phyloP scores from a whole-genome alignment of 768 basidiomycete genomes.

The Tricholoma saponaceum region DNA sequence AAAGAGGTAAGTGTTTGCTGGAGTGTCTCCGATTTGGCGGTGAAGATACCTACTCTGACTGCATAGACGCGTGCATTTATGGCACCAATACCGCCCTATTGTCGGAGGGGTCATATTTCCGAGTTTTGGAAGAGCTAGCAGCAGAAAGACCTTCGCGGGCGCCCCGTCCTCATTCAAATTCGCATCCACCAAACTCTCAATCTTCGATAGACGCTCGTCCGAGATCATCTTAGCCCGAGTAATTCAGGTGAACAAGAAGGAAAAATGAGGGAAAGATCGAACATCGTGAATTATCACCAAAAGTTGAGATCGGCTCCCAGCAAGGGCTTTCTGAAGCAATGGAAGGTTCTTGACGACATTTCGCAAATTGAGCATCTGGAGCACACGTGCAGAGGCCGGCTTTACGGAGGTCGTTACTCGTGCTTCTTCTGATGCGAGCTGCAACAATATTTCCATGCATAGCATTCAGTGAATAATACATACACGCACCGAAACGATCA shows the following conservation, averaged over 20 bases:
- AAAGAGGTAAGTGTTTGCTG: not conserved
- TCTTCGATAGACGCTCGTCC: slow-evolving; percentile 64
- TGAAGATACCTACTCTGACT: slow-evolving; percentile 43
- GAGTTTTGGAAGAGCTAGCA: not conserved
- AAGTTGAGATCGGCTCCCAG: slow-evolving; percentile 53
- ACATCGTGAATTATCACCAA: slow-evolving; percentile 62
- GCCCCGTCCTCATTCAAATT: slow-evolving; percentile 72
- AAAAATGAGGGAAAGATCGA: slow-evolving; percentile 7
- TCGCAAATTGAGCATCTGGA: slow-evolving; percentile 78
- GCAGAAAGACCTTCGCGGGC: slow-evolving; percentile 47
- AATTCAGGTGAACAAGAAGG: not conserved
- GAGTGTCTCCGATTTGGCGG: not conserved
- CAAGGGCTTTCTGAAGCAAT: slow-evolving; percentile 56
- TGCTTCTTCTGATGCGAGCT: slow-evolving; percentile 69
- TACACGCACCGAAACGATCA: slow-evolving; percentile 60
- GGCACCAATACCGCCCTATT: slow-evolving; percentile 67
- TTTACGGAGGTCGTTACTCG: slow-evolving; percentile 51
- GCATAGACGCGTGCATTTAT: slow-evolving; percentile 87
- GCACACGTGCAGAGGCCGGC: slow-evolving; percentile 62
- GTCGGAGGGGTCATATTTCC: not conserved
- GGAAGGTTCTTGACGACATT: slow-evolving; percentile 68
- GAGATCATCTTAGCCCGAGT: slow-evolving; percentile 53
- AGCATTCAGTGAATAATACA: not conserved
- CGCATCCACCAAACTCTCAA: slow-evolving; percentile 54
- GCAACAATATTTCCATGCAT: not conserved